These are phyloP conservation scores for Waitea zeae DNA, from an alignment of 1,284 basidiomycete genomes.

Conservation along the genomic window DNA sequence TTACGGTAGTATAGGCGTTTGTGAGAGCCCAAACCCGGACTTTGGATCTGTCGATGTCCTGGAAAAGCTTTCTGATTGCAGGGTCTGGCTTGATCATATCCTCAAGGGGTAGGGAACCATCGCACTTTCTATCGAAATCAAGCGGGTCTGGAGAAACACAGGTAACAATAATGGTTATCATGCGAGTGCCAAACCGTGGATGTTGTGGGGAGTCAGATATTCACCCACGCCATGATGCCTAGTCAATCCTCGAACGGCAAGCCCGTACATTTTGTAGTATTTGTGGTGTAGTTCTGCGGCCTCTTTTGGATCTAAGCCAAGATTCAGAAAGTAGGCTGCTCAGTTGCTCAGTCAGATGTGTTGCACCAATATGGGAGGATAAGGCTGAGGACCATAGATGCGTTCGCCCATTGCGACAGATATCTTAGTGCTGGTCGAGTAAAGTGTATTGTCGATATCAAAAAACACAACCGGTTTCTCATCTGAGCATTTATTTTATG, in stretches of 20 bases:
- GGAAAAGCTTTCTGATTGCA: conserved; percentile 43
- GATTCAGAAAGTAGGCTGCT: conserved; percentile 56
- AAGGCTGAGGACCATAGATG: conserved; percentile 51
- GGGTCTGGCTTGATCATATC: conserved; percentile 59
- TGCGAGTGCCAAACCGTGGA: no score
- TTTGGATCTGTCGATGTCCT: conserved; percentile 67
- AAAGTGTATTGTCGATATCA: conserved; percentile 80
- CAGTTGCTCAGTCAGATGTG: conserved; percentile 1
- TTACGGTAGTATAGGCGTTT: conserved; percentile 61
- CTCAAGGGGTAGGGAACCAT: conserved; percentile 72
- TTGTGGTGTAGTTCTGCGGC: conserved; percentile 55
- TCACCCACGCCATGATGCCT: conserved; percentile 67
- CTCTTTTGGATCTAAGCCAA: conserved; percentile 53
- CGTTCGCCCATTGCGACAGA: conserved; percentile 67
- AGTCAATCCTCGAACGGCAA: conserved; percentile 72
- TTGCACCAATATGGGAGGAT: conserved; percentile 1
- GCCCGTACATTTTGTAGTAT: conserved; percentile 71
- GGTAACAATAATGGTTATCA: neutral
- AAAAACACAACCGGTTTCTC: conserved; percentile 55
- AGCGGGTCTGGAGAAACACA: conserved; percentile 41
- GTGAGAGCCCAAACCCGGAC: conserved; percentile 71
- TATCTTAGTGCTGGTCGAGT: conserved; percentile 60
- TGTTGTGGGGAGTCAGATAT: conserved; percentile 7
- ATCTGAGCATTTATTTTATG: no score
- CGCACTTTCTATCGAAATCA: conserved; percentile 77